Evolutionary conservation across 108 stramenopile genomes (phyloP).

Genomic region (Aurantiochytrium sp.): DNA sequence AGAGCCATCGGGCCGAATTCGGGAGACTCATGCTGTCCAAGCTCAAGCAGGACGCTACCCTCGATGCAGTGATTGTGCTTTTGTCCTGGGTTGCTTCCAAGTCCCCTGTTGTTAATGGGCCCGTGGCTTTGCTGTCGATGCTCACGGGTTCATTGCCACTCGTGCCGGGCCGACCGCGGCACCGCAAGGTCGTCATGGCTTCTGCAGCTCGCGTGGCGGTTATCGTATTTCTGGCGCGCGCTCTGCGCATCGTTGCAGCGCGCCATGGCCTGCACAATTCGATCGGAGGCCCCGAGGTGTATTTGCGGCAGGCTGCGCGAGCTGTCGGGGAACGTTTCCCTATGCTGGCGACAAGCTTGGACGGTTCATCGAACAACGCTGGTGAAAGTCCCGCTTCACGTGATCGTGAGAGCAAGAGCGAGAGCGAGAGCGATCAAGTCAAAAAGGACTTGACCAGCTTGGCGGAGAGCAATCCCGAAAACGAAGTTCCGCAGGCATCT

Average conservation of each 20-base stretch:
- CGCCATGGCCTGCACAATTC: background rate
- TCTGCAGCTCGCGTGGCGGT: background rate
- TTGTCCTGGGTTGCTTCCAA: background rate
- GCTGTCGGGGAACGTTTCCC: background rate
- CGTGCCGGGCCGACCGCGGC: background rate
- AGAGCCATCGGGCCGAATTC: background rate
- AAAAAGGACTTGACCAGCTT: no score
- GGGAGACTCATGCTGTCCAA: background rate
- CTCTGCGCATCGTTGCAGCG: background rate
- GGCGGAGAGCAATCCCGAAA: no score
- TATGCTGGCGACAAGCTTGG: background rate
- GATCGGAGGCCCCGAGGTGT: background rate
- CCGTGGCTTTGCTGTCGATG: background rate
- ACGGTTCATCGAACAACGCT: background rate
- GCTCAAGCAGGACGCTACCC: background rate
- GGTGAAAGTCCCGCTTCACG: no score
- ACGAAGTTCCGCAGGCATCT: no score
- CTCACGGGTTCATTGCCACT: background rate
- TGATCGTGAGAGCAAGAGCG: no score
- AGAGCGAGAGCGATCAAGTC: no score
- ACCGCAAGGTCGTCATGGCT: background rate
- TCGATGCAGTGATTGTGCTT: background rate
- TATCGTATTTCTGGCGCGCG: background rate
- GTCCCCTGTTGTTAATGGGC: background rate
- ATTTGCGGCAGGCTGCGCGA: background rate